phyloP scores from a whole-genome alignment of 1,139 yeast species.

The Pichia sp. region DNA sequence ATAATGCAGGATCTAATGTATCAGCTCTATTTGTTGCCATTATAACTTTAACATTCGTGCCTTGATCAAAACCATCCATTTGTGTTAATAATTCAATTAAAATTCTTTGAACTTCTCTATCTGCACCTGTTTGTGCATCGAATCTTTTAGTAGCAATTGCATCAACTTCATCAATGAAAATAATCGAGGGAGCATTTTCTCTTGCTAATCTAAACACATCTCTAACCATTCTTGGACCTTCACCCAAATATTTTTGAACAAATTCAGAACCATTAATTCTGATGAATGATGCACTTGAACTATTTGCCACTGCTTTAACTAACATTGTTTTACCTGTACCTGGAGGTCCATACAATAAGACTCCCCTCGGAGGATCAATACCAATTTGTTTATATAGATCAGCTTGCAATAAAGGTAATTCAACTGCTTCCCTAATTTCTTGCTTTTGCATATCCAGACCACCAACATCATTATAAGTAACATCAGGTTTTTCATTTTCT shows the following conservation, averaged over 20 bases:
- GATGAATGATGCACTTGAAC: conserved; percentile 90
- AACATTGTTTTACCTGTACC: conserved; percentile 99
- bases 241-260: conserved; percentile 96
- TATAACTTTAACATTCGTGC: conserved; percentile 90
- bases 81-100: conserved; percentile 92
- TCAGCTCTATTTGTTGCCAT: conserved; percentile 99
- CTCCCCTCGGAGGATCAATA: conserved; percentile 98
- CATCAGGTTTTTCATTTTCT: conserved; percentile 70
- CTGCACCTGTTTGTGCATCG: conserved; percentile 99
- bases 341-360: conserved; percentile 94
- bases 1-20: conserved; percentile 92
- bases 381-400: conserved; percentile 96
- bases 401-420: conserved; percentile 91
- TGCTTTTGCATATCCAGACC: conserved; percentile 99
- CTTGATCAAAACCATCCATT: conserved; percentile 98
- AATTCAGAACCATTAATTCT: conserved; percentile 98
- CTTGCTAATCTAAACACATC: conserved; percentile 96
- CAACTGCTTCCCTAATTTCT: conserved; percentile 98
- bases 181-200: conserved; percentile 94
- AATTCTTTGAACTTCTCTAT: conserved; percentile 98
- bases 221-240: conserved; percentile 99
- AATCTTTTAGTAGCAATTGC: conserved; percentile 99
- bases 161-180: conserved; percentile 96
- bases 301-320: conserved; percentile 97
- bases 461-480: conserved; percentile 90